Evolutionary conservation across 495 filamentous ascomycete species (phyloP).

Genomic region (Pseudotulostoma volvatum): DNA sequence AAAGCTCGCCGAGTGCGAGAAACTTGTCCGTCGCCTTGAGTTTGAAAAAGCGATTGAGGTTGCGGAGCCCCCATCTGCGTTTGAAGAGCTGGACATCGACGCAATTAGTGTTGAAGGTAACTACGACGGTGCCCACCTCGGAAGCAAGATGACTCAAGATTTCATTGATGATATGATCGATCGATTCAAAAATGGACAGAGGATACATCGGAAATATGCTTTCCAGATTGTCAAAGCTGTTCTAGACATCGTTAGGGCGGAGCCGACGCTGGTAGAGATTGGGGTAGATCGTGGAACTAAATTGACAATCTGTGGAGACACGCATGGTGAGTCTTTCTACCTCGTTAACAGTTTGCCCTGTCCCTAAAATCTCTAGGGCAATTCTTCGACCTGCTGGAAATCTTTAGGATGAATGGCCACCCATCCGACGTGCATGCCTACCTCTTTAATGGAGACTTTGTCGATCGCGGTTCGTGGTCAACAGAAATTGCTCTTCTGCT

Average conservation of each 20-base stretch:
- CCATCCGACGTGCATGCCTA: slow-evolving; percentile 77
- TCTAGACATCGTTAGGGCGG: slow-evolving; percentile 73
- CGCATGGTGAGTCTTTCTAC: slow-evolving; percentile 51
- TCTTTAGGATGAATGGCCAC: slow-evolving; percentile 81
- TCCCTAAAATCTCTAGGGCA: slow-evolving; percentile 44
- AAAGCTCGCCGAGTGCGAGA: slow-evolving; percentile 81
- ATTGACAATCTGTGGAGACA: slow-evolving; percentile 94
- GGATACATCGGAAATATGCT: slow-evolving; percentile 87
- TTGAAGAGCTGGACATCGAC: slow-evolving; percentile 79
- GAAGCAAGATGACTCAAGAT: slow-evolving; percentile 77
- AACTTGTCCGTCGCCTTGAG: slow-evolving; percentile 72
- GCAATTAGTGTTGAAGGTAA: slow-evolving; percentile 60
- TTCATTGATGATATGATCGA: slow-evolving; percentile 95
- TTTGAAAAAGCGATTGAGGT: slow-evolving; percentile 94
- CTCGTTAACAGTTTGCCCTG: not conserved
- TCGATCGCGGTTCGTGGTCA: slow-evolving; percentile 94
- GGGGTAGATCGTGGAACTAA: slow-evolving; percentile 57
- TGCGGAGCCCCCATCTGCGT: slow-evolving; percentile 74
- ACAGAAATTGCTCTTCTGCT: slow-evolving; percentile 87
- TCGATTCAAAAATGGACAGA: slow-evolving; percentile 91
- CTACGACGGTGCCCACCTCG: slow-evolving; percentile 75
- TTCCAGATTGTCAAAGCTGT: slow-evolving; percentile 89
- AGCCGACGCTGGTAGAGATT: slow-evolving; percentile 95
- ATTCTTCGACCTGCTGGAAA: slow-evolving; percentile 91
- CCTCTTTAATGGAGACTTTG: slow-evolving; percentile 98